phyloP scores from a whole-genome alignment of 2,329 filamentous ascomycete genomes.

The Paradendryphiella salina region DNA sequence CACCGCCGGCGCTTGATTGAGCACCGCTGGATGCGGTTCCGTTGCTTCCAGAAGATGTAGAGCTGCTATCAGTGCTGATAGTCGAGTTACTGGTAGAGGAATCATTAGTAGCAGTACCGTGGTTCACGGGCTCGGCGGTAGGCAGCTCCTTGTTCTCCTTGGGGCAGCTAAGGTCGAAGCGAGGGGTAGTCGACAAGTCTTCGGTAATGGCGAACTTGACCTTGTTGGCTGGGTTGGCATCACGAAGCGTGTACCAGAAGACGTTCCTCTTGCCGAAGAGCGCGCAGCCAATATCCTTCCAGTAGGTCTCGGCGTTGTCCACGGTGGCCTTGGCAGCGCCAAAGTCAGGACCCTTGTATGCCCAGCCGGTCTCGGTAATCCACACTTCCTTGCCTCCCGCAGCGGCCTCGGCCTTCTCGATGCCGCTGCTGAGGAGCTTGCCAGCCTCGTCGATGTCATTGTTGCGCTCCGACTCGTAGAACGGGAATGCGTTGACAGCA shows the following conservation, averaged over 20 bases:
- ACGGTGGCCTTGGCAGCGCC: slow-evolving; percentile 34
- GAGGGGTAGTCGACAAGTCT: slow-evolving; percentile 56
- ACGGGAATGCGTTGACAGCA: slow-evolving; percentile 45
- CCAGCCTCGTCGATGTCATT: slow-evolving; percentile 49
- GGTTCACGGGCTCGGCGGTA: slow-evolving; percentile 22
- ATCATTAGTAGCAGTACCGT: slow-evolving; percentile 17
- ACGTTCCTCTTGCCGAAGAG: slow-evolving; percentile 40
- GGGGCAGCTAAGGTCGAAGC: slow-evolving; percentile 59
- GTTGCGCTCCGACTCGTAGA: slow-evolving; percentile 42
- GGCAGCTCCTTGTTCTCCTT: slow-evolving; percentile 20
- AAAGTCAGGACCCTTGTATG: slow-evolving; percentile 37
- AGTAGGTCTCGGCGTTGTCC: slow-evolving; percentile 40
- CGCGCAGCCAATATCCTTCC: slow-evolving; percentile 42
- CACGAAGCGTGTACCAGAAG: slow-evolving; percentile 45
- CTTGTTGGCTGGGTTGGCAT: slow-evolving; percentile 59
- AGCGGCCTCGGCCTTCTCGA: slow-evolving; percentile 36
- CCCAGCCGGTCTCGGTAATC: slow-evolving; percentile 48
- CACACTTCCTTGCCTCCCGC: slow-evolving; percentile 42
- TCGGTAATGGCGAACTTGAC: slow-evolving; percentile 62
- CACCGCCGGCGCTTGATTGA: not conserved
- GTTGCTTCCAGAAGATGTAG: slow-evolving; percentile 1
- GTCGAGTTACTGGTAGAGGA: slow-evolving; percentile 17
- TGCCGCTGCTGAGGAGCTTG: slow-evolving; percentile 37
- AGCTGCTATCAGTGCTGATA: not conserved
- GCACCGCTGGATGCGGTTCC: not conserved